Evolutionary conservation across 192 early-diverging fungal species (phyloP), one percentile per base, ranked within the genome.

Genomic region (Chytriomyces confervae): DNA sequence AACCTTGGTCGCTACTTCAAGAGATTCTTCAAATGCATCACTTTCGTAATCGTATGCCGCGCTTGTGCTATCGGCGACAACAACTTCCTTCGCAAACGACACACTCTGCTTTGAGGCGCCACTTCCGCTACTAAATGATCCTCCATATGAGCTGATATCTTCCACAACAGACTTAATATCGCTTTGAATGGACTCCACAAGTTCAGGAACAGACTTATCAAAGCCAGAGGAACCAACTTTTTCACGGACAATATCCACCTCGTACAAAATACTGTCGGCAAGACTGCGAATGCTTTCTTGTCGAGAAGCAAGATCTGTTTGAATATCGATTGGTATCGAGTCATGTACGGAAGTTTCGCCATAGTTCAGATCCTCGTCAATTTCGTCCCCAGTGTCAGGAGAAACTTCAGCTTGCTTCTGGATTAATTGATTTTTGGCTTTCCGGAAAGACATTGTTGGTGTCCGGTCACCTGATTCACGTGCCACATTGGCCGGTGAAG

Each of bases 91-190:
- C 20, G 53, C 53, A 57, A 57, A 57, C 11, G 53, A 18, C 53
- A 57, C 53, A 3, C 53, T 57, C 13, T 57, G 53, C 20, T 57
- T 57, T 18, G 53, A 57, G 11, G 53, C 53, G 3, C 9, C n/a
- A 64, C n/a, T 64, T 3, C 53, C 53, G 47, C 27, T 46, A 2
- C 49, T 53, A 57, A 53, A 10, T 20, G 27, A 44, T 11, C 20
- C 72, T 61, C 72, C 72, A 49, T 43, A 74, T 20, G 72, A 74
- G 45, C 72, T 74, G 50, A 74, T 62, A 61, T 74, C 72, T 10
- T 74, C 72, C 11, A 74, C 18, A 18, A 62, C 13, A 9, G 72
- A 74, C 27, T 44, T 45, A 16, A 74, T 46, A 8, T 74, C 72
- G 61, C 57, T 74, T 62, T 74, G 61, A 9, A 74, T 49, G 10